Evolutionary conservation across 2,329 filamentous ascomycete species (phyloP), one percentile per base, ranked within the genome.

Genomic region (Dactylellina drechsleri): DNA sequence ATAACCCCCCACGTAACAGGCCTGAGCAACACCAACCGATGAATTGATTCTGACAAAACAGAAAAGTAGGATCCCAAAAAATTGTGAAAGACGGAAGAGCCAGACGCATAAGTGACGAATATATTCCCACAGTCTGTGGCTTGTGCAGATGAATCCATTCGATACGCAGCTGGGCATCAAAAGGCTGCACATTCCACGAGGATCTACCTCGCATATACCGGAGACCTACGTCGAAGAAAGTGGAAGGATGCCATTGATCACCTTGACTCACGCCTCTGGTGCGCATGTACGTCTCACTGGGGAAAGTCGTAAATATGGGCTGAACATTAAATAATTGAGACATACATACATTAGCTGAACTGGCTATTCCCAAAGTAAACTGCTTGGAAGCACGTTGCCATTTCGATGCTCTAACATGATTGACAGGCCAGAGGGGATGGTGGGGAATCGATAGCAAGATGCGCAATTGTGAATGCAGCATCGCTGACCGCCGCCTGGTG

Each of bases 21-120:
- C 31, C 31, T 36, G 31, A 36, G 31, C 31, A 36, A 36, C 23
- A 23, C 3, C 31, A 10, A 10, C 31, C 31, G 10, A 10, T n/a
- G n/a, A n/a, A n/a, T 36, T 36, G 31, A 36, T 36, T 36, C 31
- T 36, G 31, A 36, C n/a, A 12, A 23, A 52, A 18, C n/a, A 13
- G 5, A 52, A 13, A 52, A 45, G 36, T 43, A 15, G 4, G 40
- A n/a, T 56, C 66, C 45, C 59, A 2, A 10, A 4, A 66, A 70
- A 50, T 6, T 40, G 57, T 61, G 41, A 31, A 60, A 56, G 53
- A 57, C 23, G 50, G 57, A 41, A 59, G 7, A 45, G 47, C 12
- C 10, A n/a, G 16, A 47, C 59, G 66, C 66, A 59, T 45, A 65
- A 64, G 66, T 65, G 66, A 65, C 61, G 66, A 65, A 70, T 59